A percentile compares a stretch with the other conserved stretches of the same genome.
Conservation (phyloP, 1,284 basidiomycete species). For the Leccinum fuscescens region DNA sequence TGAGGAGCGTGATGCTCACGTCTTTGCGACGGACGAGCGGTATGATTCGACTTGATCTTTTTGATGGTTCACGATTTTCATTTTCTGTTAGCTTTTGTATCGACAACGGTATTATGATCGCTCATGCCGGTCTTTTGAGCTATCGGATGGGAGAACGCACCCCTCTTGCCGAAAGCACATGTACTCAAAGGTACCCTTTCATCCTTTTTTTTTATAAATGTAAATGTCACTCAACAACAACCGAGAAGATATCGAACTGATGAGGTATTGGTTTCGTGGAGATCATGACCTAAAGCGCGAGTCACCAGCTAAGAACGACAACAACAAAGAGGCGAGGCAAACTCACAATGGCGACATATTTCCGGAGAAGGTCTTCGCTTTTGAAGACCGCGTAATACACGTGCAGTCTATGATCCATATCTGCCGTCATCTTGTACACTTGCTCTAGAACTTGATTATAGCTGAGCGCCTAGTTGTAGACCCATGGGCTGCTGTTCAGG, state of each 20-base stretch:
- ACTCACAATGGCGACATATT: conserved; percentile 53
- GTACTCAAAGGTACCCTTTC: conserved; percentile 76
- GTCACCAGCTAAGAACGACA: conserved; percentile 7
- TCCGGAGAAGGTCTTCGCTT: conserved; percentile 45
- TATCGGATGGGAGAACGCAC: conserved; percentile 92
- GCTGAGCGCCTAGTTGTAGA: conserved; percentile 20
- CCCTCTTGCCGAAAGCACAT: conserved; percentile 75
- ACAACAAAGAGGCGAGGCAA: conserved; percentile 18
- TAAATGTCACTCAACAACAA: conserved; percentile 6
- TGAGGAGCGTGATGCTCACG: conserved; percentile 80
- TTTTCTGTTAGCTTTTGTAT: conserved; percentile 81
- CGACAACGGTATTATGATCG: conserved; percentile 99
- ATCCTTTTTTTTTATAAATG: not conserved
- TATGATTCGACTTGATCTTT: conserved; percentile 33
- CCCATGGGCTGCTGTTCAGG: conserved; percentile 24
- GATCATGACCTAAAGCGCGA: conserved; percentile 52
- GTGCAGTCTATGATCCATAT: conserved; percentile 51
- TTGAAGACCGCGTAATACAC: conserved; percentile 46
- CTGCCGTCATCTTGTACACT: conserved; percentile 40
- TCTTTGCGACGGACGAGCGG: conserved; percentile 98
- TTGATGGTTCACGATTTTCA: conserved; percentile 1
- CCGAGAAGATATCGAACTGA: conserved; percentile 81
- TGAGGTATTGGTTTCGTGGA: conserved; percentile 87
- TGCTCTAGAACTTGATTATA: conserved; percentile 52
- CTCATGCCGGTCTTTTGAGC: conserved; percentile 91